A percentile compares a stretch with the other conserved stretches of the same genome.
phyloP scores from a whole-genome alignment of 345 rosid species.

The Acer negundo region DNA sequence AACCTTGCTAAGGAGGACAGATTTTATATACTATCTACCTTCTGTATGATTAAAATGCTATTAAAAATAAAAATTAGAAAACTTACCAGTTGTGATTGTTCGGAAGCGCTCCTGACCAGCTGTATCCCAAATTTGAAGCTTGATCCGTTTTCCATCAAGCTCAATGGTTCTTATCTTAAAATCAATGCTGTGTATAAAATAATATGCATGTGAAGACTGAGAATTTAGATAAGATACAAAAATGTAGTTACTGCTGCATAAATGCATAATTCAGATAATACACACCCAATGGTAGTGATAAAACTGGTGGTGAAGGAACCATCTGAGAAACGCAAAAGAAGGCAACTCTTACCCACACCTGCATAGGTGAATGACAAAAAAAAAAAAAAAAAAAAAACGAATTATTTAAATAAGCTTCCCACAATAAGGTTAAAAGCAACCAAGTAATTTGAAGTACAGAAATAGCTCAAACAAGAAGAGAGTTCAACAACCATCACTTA shows the following conservation, averaged over 20 bases:
- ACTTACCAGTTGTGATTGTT: slow-evolving; percentile 85
- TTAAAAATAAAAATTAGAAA: background rate
- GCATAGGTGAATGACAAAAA: background rate
- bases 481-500: background rate
- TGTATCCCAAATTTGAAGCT: slow-evolving; percentile 81
- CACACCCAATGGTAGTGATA: slow-evolving; percentile 56
- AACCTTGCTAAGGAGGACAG: background rate
- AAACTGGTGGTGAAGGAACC: slow-evolving; percentile 61
- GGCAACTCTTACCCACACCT: slow-evolving; percentile 67
- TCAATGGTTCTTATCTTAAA: slow-evolving; percentile 84
- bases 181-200: slow-evolving; percentile 55
- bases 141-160: slow-evolving; percentile 75
- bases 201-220: background rate
- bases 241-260: slow-evolving; percentile 7
- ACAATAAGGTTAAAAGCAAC: background rate
- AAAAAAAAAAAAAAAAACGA: background rate
- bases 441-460: background rate
- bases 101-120: slow-evolving; percentile 91
- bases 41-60: background rate
- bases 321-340: slow-evolving; percentile 57
- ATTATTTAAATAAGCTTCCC: background rate
- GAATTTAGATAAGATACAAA: background rate
- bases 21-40: background rate
- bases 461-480: background rate
- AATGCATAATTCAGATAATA: slow-evolving; percentile 9